A percentile compares a stretch with the other conserved stretches of the same genome.
These are phyloP conservation scores for Prunus mongolica DNA, from an alignment of 306 rosid species.

Conservation along the genomic window DNA sequence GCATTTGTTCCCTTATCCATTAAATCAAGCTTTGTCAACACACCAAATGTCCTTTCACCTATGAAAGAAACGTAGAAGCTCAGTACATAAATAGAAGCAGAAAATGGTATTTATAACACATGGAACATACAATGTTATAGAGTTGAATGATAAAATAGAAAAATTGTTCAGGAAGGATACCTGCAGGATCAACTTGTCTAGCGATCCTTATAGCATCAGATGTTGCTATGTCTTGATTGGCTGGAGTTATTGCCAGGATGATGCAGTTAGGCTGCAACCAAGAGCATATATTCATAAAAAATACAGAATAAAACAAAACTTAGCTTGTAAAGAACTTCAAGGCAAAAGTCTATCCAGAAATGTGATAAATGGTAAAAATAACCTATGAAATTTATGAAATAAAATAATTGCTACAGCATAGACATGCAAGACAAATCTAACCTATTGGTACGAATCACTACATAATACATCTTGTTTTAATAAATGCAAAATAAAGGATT, in stretches of 20 bases:
- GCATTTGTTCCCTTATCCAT: conserved; percentile 97
- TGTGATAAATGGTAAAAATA: neutral
- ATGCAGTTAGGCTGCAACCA: conserved; percentile 76
- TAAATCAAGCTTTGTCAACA: conserved; percentile 90
- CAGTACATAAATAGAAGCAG: neutral
- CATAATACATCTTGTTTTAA: neutral
- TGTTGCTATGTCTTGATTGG: conserved; percentile 91
- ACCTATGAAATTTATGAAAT: neutral
- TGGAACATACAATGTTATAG: neutral
- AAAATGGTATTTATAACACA: neutral
- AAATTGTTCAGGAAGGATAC: conserved; percentile 30
- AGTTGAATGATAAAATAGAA: conserved; percentile 9
- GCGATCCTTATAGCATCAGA: conserved; percentile 86
- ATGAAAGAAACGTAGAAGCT: conserved; percentile 1
- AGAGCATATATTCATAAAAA: neutral
- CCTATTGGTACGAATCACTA: neutral
- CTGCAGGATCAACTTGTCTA: conserved; percentile 86
- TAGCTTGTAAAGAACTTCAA: conserved; percentile 1
- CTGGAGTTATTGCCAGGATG: conserved; percentile 88
- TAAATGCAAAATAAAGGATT: neutral
- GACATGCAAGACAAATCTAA: neutral
- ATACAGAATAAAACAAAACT: neutral
- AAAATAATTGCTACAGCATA: neutral
- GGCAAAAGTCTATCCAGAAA: neutral
- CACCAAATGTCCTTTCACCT: conserved; percentile 92